phyloP scores from a whole-genome alignment of 306 rosid genomes.

The Prunus campanulata region DNA sequence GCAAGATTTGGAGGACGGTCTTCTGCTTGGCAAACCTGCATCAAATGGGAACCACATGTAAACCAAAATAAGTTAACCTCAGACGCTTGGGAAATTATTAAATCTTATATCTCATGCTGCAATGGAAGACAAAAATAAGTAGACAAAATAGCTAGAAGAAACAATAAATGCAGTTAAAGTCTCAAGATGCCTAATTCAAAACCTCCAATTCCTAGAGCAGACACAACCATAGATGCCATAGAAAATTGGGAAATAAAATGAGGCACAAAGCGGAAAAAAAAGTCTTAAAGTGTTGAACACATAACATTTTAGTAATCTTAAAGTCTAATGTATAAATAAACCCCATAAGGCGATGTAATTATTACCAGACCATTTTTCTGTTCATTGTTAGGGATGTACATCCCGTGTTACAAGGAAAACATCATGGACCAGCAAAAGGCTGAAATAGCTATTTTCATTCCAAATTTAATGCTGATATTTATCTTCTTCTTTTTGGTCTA shows the following conservation, averaged over 20 bases:
- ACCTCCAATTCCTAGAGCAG: background rate
- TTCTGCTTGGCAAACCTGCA: conserved; percentile 53
- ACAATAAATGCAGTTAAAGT: conserved; percentile 4
- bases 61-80: background rate
- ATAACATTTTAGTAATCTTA: background rate
- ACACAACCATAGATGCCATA: background rate
- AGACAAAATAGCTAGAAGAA: background rate
- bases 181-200: background rate
- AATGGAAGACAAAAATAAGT: background rate
- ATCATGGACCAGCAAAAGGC: background rate
- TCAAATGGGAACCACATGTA: conserved; percentile 5
- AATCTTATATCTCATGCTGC: background rate
- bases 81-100: background rate
- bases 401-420: background rate
- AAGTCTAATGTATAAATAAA: background rate
- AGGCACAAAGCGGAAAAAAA: background rate
- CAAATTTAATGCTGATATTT: background rate
- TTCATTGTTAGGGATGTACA: background rate
- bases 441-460: background rate
- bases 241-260: background rate
- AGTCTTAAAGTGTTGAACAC: background rate
- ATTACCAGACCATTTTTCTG: background rate
- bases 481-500: too few relatives aligned
- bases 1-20: conserved; percentile 49
- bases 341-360: background rate